These are phyloP conservation scores for Lactifluus piperatus DNA, from an alignment of 768 basidiomycete species.

Conservation along the genomic window DNA sequence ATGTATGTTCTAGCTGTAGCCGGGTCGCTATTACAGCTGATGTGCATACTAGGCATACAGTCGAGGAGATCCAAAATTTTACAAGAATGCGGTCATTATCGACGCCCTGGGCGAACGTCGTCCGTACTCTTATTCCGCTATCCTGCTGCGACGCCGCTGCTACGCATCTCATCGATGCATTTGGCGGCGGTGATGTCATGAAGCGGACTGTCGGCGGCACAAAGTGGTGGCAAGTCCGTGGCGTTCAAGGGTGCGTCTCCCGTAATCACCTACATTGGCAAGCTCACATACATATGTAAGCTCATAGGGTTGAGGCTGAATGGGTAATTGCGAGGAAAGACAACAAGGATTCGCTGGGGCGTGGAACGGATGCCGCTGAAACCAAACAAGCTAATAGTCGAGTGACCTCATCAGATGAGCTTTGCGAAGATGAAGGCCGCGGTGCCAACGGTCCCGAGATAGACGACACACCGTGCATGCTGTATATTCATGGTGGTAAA, in stretches of 20 bases:
- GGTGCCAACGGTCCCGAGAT: constrained; percentile 50
- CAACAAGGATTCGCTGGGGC: constrained; percentile 17
- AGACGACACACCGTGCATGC: constrained; percentile 78
- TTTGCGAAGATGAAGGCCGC: constrained; percentile 17
- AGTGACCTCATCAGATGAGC: not conserved
- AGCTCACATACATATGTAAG: not conserved
- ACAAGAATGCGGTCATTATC: constrained; percentile 73
- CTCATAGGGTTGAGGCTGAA: constrained; percentile 64
- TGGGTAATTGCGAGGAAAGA: constrained; percentile 38
- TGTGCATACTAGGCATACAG: constrained; percentile 49
- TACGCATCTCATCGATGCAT: constrained; percentile 55
- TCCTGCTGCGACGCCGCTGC: constrained; percentile 72
- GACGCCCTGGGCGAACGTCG: constrained; percentile 72
- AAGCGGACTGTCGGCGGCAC: constrained; percentile 74
- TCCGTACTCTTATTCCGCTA: constrained; percentile 64
- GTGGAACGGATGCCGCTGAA: constrained; percentile 31
- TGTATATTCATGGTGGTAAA: constrained; percentile 72
- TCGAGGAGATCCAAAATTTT: constrained; percentile 76
- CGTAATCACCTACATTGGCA: not conserved
- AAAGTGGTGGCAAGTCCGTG: constrained; percentile 98
- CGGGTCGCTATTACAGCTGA: constrained; percentile 31
- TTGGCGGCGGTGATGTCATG: constrained; percentile 72
- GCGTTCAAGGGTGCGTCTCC: constrained; percentile 65
- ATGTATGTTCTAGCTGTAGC: constrained; percentile 57
- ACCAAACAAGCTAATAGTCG: not conserved